A percentile compares a stretch with the other conserved stretches of the same genome.
Conservation (phyloP, 2,329 filamentous ascomycete genomes). For the Monosporascus sp. region DNA sequence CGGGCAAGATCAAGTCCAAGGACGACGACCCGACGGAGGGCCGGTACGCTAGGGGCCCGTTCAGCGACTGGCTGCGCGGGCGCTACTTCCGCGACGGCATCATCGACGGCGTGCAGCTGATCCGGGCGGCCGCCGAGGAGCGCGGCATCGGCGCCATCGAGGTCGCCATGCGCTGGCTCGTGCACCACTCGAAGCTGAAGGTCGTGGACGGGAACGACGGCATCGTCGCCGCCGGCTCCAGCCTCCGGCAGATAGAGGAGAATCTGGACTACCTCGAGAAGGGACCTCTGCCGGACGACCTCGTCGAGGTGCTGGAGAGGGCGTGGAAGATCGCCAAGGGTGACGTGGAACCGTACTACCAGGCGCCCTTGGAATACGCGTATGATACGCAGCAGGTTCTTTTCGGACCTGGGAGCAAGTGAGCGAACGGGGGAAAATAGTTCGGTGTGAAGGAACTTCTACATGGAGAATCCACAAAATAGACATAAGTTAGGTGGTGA, state of each 20-base stretch:
- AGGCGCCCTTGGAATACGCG: conserved; percentile 56
- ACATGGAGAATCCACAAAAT: too few relatives aligned
- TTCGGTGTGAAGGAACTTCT: background rate
- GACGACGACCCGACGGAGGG: conserved; percentile 59
- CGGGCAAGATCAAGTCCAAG: conserved; percentile 64
- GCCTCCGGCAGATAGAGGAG: conserved; percentile 46
- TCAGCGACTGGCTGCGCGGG: conserved; percentile 44
- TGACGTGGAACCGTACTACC: conserved; percentile 45
- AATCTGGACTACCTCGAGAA: conserved; percentile 54
- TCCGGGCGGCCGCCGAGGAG: conserved; percentile 62
- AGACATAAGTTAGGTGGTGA: too few relatives aligned
- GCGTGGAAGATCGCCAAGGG: conserved; percentile 66
- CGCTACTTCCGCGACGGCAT: conserved; percentile 65
- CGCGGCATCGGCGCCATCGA: conserved; percentile 63
- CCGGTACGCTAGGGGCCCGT: conserved; percentile 48
- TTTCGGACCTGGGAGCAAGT: conserved; percentile 33
- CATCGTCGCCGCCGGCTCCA: conserved; percentile 54
- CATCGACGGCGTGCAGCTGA: conserved; percentile 56
- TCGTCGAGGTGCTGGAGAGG: conserved; percentile 66
- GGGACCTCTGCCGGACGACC: conserved; percentile 67
- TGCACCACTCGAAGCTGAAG: conserved; percentile 60
- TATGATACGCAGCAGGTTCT: conserved; percentile 58
- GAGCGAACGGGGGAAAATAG: background rate
- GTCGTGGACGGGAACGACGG: conserved; percentile 48
- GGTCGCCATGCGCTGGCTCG: conserved; percentile 65